Evolutionary conservation across 768 basidiomycete genomes (phyloP).

Genomic region (Pisolithus orientalis): DNA sequence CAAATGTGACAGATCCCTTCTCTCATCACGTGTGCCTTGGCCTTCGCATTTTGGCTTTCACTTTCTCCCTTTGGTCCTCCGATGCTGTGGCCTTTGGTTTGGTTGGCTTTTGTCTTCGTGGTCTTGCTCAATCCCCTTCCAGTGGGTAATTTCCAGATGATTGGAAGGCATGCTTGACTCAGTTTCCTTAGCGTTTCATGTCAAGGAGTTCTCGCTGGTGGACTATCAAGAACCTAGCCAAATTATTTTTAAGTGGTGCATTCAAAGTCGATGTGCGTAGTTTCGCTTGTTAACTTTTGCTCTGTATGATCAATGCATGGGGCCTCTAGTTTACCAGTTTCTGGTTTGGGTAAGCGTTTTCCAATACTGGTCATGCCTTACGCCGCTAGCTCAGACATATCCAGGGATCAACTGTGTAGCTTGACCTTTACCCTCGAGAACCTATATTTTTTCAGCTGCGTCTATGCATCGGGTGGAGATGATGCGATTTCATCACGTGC

Average conservation of each 20-base stretch:
- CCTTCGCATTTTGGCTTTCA: conserved; percentile 81
- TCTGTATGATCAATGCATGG: not conserved
- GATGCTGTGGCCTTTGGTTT: conserved; percentile 73
- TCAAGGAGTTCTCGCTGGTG: conserved; percentile 54
- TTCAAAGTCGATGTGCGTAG: conserved; percentile 63
- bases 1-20: conserved; percentile 57
- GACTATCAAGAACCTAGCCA: conserved; percentile 59
- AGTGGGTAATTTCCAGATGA: conserved; percentile 22
- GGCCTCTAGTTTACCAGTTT: conserved; percentile 67
- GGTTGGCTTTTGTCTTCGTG: conserved; percentile 58
- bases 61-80: conserved; percentile 67
- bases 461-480: conserved; percentile 37
- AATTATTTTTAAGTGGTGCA: conserved; percentile 65
- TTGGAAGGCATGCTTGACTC: not conserved
- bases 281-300: not conserved
- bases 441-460: conserved; percentile 68
- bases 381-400: not conserved
- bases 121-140: conserved; percentile 76
- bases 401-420: conserved; percentile 79
- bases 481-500: conserved; percentile 3
- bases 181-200: conserved; percentile 38
- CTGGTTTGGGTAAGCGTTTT: conserved; percentile 69
- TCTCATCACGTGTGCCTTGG: conserved; percentile 68
- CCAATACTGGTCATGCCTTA: not conserved
- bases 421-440: conserved; percentile 69